Conservation (phyloP, 1,139 yeast species). For the Kluyveromyces marxianus region DNA sequence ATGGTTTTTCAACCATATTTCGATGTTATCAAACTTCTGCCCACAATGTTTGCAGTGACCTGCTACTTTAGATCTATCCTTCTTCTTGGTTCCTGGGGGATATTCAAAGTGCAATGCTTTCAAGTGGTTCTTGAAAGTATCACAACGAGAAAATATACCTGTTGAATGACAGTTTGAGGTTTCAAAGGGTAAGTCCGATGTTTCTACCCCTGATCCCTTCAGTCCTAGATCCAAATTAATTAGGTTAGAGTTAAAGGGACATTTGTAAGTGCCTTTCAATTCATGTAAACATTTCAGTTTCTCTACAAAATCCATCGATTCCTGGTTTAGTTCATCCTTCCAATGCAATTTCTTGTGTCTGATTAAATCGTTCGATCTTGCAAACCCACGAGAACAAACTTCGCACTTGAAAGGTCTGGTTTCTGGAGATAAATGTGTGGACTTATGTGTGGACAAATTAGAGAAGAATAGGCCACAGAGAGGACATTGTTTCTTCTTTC, state of each 20-base stretch:
- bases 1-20: constrained; percentile 71
- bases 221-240: constrained; percentile 27
- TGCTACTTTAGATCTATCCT: constrained; percentile 55
- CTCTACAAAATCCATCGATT: constrained; percentile 11
- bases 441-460: constrained; percentile 78
- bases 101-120: constrained; percentile 86
- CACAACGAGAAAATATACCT: constrained; percentile 82
- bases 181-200: constrained; percentile 22
- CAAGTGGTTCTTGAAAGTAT: constrained; percentile 84
- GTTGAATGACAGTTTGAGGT: constrained; percentile 56
- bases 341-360: constrained; percentile 82
- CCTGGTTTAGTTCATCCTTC: constrained; percentile 41
- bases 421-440: constrained; percentile 70
- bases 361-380: constrained; percentile 77
- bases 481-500: constrained; percentile 81
- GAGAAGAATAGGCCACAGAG: constrained; percentile 69
- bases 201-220: constrained; percentile 13
- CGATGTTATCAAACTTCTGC: constrained; percentile 54
- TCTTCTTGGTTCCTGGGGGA: constrained; percentile 80
- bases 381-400: constrained; percentile 76
- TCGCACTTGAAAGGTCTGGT: constrained; percentile 73
- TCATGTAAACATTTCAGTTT: constrained; percentile 24
- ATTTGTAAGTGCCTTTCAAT: constrained; percentile 40
- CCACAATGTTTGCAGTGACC: constrained; percentile 81
- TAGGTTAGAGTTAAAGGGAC: constrained; percentile 36